Evolutionary conservation across 1,284 basidiomycete genomes (phyloP), one percentile per base, ranked within the genome.

Genomic region (Rhodotorula sp.): DNA sequence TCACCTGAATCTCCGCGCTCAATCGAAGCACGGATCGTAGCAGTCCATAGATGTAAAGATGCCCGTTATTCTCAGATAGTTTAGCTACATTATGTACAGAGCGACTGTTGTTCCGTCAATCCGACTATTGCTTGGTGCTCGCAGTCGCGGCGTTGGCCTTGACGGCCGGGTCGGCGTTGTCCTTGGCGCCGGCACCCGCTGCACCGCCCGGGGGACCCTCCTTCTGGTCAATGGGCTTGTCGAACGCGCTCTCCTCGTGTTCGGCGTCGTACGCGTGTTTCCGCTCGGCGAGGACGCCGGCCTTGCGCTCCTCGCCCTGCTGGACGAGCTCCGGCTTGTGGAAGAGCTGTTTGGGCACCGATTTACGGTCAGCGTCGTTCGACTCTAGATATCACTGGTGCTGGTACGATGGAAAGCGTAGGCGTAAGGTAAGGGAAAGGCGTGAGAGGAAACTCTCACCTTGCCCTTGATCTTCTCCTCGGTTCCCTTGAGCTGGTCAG

Each of bases 381-480:
- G n/a, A 23, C 23, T 52, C 49, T 4, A 62, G 49, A 10, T 0
- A 10, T 10, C 19, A 8, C 18, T n/a, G n/a, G n/a, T n/a, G n/a
- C n/a, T 14, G 14, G 21, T 34, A 6, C 4, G 38, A 45, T 21
- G 4, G 6, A 6, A 28, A 10, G 56, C 5, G 14, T 2, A 16
- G 5, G 4, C 18, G 3, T 2, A 28, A n/a, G 16, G 21, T 2
- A 28, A 5, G 28, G 21, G 48, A 48, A 12, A 21, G 14, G 8
- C 7, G 57, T 5, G 43, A 5, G n/a, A 15, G 10, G 48, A n/a
- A 5, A 28, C 54, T 28, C 54, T 28, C 15, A 71, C 66, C 66
- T 71, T 71, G 34, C 70, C 70, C 66, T 71, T 71, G 66, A 71
- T 38, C 52, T 62, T 60, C 50, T 71, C 70, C 55, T 61, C 59